These are phyloP conservation scores for Collybia sordida DNA, from an alignment of 768 basidiomycete species.

Conservation along the genomic window DNA sequence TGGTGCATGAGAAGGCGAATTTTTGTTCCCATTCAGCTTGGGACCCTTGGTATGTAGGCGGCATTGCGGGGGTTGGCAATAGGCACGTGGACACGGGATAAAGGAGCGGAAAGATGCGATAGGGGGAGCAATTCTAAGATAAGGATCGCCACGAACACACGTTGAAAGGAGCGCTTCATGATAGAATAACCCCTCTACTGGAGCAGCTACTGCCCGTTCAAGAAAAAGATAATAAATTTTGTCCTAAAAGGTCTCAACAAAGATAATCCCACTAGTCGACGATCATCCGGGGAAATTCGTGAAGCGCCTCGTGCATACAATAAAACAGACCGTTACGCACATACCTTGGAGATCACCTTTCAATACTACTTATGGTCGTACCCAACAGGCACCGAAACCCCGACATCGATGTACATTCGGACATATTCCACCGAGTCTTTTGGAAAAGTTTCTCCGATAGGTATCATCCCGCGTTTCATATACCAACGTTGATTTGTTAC, in stretches of 20 bases:
- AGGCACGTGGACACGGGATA: background rate
- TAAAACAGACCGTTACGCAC: background rate
- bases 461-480: constrained; percentile 44
- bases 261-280: background rate
- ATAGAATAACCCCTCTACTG: background rate
- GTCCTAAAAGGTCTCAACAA: background rate
- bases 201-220: background rate
- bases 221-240: background rate
- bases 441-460: constrained; percentile 52
- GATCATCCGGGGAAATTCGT: background rate
- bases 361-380: background rate
- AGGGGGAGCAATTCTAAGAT: background rate
- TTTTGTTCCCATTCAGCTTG: background rate
- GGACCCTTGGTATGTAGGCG: constrained; percentile 2
- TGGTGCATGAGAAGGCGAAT: too few relatives aligned
- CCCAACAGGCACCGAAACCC: constrained; percentile 3
- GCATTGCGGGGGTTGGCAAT: too few relatives aligned
- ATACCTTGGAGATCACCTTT: background rate
- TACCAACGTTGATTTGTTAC: constrained; percentile 40
- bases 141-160: constrained; percentile 1
- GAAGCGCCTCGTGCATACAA: background rate
- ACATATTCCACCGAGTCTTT: constrained; percentile 57
- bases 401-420: constrained; percentile 39
- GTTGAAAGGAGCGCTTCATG: background rate
- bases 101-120: constrained; percentile 1